Conservation (phyloP, 208 protist species). For the Wallacemonas sp. region DNA sequence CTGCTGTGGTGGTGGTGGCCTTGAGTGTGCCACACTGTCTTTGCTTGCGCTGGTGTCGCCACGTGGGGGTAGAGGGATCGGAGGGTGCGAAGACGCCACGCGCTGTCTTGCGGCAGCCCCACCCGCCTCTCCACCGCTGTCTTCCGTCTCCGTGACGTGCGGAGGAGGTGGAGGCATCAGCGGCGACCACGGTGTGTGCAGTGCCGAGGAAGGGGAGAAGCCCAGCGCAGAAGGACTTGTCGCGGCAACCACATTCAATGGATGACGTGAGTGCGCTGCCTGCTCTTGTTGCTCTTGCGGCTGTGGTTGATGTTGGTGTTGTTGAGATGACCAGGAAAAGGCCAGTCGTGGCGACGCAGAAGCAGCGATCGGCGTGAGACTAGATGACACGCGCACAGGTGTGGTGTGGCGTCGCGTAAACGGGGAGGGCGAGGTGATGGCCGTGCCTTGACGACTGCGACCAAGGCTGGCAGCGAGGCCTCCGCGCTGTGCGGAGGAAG, state of each 20-base stretch:
- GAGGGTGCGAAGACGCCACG: not conserved
- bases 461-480: too few relatives aligned
- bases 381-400: not conserved
- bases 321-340: not conserved
- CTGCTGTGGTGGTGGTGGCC: not conserved
- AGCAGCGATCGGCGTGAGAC: not conserved
- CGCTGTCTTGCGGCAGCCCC: too few relatives aligned
- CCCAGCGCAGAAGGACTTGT: not conserved
- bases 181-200: constrained; percentile 2
- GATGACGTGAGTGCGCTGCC: not conserved
- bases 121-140: too few relatives aligned
- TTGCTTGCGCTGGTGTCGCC: not conserved
- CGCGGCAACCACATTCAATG: not conserved
- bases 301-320: not conserved
- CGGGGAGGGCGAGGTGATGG: not conserved
- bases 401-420: not conserved
- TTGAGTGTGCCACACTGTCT: not conserved
- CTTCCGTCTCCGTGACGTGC: not conserved
- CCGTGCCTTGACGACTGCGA: not conserved
- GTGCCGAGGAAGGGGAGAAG: not conserved
- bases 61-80: not conserved
- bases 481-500: too few relatives aligned
- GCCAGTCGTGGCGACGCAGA: not conserved
- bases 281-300: not conserved
- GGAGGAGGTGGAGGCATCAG: not conserved